A percentile compares a stretch with the other conserved stretches of the same genome.
Evolutionary conservation across 208 protist species (phyloP).

Genomic region (Leishmania aethiopica): DNA sequence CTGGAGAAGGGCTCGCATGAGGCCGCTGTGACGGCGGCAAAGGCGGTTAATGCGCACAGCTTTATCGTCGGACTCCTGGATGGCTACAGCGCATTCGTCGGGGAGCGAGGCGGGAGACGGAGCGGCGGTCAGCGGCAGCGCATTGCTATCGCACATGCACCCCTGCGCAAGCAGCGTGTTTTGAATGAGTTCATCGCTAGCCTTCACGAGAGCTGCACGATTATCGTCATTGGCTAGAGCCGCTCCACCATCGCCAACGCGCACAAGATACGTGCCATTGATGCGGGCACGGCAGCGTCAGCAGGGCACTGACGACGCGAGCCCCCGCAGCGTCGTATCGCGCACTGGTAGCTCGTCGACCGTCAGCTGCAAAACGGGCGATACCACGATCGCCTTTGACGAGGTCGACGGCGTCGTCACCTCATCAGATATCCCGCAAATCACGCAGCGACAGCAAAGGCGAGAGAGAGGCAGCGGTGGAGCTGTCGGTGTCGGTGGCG

Average conservation of each 20-base stretch:
- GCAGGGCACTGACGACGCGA: slow-evolving; percentile 47
- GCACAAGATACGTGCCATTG: slow-evolving; percentile 65
- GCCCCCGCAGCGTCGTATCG: slow-evolving; percentile 36
- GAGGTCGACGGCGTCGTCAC: slow-evolving; percentile 14
- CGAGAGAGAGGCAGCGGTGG: background rate
- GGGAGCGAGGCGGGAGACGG: slow-evolving; percentile 82
- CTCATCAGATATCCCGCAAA: slow-evolving; percentile 1
- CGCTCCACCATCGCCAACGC: slow-evolving; percentile 61
- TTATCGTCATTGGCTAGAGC: slow-evolving; percentile 69
- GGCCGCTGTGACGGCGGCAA: slow-evolving; percentile 43
- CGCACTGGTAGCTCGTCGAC: slow-evolving; percentile 45
- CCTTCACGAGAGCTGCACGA: slow-evolving; percentile 61
- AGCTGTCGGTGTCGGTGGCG: background rate
- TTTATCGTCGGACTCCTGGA: slow-evolving; percentile 51
- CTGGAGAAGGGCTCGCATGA: slow-evolving; percentile 31
- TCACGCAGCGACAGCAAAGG: background rate
- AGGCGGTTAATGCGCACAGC: slow-evolving; percentile 59
- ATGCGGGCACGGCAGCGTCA: slow-evolving; percentile 47
- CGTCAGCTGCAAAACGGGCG: slow-evolving; percentile 38
- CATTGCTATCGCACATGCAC: slow-evolving; percentile 92
- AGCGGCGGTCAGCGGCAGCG: slow-evolving; percentile 95
- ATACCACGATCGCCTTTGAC: slow-evolving; percentile 48
- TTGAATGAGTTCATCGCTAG: slow-evolving; percentile 60
- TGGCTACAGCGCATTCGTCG: slow-evolving; percentile 51
- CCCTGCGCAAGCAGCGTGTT: slow-evolving; percentile 80